Percentiles rank a stretch among this genome's conserved stretches.
These are phyloP conservation scores for Rhodotorula sp. DNA, from an alignment of 1,284 basidiomycete genomes.

Conservation along the genomic window DNA sequence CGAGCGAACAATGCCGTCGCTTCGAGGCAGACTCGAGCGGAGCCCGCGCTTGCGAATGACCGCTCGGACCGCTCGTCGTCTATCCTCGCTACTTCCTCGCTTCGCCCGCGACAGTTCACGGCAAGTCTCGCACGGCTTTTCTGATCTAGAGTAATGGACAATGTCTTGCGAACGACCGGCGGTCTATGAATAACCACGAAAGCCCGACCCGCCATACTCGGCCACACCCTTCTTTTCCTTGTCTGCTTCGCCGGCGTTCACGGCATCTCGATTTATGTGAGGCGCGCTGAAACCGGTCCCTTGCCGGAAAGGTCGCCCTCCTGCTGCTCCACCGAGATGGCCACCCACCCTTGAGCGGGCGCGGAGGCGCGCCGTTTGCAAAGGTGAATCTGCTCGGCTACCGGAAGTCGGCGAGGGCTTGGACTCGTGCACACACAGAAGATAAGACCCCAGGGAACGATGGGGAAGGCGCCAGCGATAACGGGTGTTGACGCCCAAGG, in stretches of 20 bases:
- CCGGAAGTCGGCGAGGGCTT: not conserved
- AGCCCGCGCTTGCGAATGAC: not conserved
- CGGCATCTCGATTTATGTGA: not conserved
- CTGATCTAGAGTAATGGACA: too few relatives aligned
- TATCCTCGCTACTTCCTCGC: not conserved
- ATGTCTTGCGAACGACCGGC: too few relatives aligned
- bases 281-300: not conserved
- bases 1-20: too few relatives aligned
- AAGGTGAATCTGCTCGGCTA: not conserved
- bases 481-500: constrained; percentile 43
- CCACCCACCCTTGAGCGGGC: constrained; percentile 49
- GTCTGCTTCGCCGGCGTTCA: not conserved
- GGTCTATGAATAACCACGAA: too few relatives aligned
- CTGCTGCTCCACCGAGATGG: constrained; percentile 44
- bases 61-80: not conserved
- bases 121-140: not conserved
- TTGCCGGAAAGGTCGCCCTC: constrained; percentile 17
- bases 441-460: constrained; percentile 48
- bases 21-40: too few relatives aligned
- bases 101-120: too few relatives aligned
- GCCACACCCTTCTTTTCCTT: too few relatives aligned
- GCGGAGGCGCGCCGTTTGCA: constrained; percentile 44
- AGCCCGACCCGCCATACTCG: too few relatives aligned
- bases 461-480: constrained; percentile 46
- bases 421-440: constrained; percentile 33